Conservation (phyloP, 331 rosid genomes). For the Pyracantha coccinea region DNA sequence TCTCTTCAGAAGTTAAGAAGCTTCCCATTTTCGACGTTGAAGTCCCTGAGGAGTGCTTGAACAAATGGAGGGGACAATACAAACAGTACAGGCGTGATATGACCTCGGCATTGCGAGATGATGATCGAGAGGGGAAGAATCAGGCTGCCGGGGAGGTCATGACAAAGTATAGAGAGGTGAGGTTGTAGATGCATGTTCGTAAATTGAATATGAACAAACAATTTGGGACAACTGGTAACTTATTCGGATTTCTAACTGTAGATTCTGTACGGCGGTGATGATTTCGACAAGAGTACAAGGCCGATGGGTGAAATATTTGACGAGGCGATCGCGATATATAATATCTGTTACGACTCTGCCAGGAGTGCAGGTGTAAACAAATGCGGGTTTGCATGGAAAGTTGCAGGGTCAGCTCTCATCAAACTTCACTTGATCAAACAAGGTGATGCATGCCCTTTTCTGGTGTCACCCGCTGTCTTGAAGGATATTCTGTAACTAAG, state of each 20-base stretch:
- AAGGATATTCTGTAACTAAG: constrained; percentile 33
- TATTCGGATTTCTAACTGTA: background rate
- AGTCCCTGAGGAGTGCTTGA: constrained; percentile 24
- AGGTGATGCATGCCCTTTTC: constrained; percentile 14
- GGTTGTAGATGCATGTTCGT: background rate
- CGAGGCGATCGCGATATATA: constrained; percentile 61
- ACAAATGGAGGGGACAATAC: constrained; percentile 31
- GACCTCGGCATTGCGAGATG: constrained; percentile 13
- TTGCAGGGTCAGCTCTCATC: constrained; percentile 54
- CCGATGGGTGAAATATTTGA: constrained; percentile 26
- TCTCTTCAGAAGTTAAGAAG: constrained; percentile 43
- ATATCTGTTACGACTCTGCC: constrained; percentile 41
- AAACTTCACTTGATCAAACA: constrained; percentile 17
- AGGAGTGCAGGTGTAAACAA: background rate
- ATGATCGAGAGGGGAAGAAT: constrained; percentile 1
- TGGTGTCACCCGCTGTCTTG: constrained; percentile 28
- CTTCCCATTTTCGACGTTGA: constrained; percentile 55
- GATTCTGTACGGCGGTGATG: constrained; percentile 43
- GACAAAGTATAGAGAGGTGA: constrained; percentile 44
- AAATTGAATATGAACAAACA: background rate
- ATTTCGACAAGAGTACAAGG: constrained; percentile 33
- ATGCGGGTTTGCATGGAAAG: constrained; percentile 66
- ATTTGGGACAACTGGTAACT: background rate
- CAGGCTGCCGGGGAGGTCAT: constrained; percentile 35
- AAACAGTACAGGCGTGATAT: constrained; percentile 37